Evolutionary conservation across 495 filamentous ascomycete species (phyloP), one percentile per base, ranked within the genome.

Genomic region (Penicillium egyptiacum): DNA sequence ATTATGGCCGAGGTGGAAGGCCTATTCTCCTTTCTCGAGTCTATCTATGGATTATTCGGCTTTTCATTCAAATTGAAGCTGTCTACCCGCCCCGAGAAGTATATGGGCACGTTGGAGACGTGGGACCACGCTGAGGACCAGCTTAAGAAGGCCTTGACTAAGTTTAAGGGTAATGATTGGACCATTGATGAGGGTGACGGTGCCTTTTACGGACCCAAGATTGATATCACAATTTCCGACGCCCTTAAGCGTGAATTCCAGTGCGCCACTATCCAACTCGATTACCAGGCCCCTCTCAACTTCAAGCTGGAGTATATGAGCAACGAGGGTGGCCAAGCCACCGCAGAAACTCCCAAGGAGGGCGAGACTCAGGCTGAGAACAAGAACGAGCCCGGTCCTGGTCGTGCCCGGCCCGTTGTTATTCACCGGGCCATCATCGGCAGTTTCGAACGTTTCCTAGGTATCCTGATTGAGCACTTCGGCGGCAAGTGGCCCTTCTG

Each of bases 401-500:
- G 91, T 48, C 94, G 87, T 69, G 91, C 91, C 47, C 87, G 94
- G 11, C 94, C 94, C 3, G 94, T 98, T 62, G 95, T 98, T 81
- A 94, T 98, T 59, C 94, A 98, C 73, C 89, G 94, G 57, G 94
- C 94, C 46, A 94, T 98, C 69, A 87, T 90, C 51, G 94, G 94
- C 53, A 90, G 85, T 60, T 90, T 97, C 64, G 94, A 98, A 77
- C 88, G 94, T 42, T 96, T 98, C 77, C 87, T 95, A 56, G 94
- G 88, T 53, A 96, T 98, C 60, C 75, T 97, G 54, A 91, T 81
- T 22, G 94, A 98, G 76, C 94, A 98, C 70, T 98, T 96, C 67
- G 94, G 79, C 39, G 94, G 94, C 59, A 96, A 96, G 75, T 98
- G 93, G 93, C 94, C 94, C 0, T 96, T 97, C 82, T 98, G 94